Percentiles rank a stretch among this genome's conserved stretches.
Conservation (phyloP, 257 asterid species). For the Ligustrum vulgare region DNA sequence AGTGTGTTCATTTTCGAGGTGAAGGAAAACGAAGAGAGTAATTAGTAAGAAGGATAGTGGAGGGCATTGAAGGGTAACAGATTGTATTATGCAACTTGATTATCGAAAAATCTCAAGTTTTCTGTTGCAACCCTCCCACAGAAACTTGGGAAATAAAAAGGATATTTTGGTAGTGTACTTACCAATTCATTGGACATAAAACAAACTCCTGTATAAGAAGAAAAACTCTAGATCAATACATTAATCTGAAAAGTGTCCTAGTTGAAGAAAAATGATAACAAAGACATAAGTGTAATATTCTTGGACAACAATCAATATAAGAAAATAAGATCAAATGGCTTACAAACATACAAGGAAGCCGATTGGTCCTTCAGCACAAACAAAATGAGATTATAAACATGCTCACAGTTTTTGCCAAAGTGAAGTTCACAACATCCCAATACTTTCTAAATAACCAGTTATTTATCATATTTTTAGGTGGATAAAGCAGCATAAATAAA, state of each 20-base stretch:
- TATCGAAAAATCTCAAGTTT: neutral
- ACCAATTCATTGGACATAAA: conserved; percentile 97
- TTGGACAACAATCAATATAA: neutral
- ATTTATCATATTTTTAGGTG: neutral
- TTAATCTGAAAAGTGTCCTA: neutral
- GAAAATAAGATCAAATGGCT: conserved; percentile 1
- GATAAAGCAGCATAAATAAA: neutral
- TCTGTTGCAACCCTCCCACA: neutral
- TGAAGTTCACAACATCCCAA: neutral
- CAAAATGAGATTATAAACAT: conserved; percentile 7
- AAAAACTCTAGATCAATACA: conserved; percentile 17
- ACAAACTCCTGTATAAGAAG: conserved; percentile 74
- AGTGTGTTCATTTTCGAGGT: neutral
- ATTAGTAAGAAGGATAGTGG: neutral
- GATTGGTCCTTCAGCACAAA: neutral
- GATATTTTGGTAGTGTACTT: conserved; percentile 33
- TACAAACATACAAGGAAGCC: neutral
- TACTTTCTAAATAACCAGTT: neutral
- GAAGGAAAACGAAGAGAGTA: neutral
- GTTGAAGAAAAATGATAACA: neutral
- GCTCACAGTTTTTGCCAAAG: neutral
- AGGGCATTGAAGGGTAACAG: too few species aligned
- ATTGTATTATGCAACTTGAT: neutral
- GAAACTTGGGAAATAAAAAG: neutral
- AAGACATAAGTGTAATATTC: neutral